phyloP scores from a whole-genome alignment of 2,329 filamentous ascomycete genomes.

The Aspergillus ochraceoroseus region DNA sequence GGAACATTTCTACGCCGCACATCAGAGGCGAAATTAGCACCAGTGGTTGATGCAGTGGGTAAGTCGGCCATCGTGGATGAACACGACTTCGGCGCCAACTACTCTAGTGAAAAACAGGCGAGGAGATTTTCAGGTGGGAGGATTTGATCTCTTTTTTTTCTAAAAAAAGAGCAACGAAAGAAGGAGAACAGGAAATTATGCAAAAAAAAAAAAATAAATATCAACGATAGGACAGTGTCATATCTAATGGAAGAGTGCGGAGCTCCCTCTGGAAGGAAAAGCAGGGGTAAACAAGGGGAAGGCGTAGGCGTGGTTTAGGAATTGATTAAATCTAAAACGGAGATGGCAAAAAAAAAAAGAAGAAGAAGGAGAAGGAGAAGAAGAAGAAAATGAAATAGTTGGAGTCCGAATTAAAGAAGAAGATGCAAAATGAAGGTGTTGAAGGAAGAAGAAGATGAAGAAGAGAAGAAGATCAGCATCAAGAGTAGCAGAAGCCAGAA shows the following conservation, averaged over 20 bases:
- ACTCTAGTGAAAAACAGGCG: neutral
- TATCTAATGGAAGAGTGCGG: slow-evolving; percentile 13
- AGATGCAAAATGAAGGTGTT: neutral
- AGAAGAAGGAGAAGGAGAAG: neutral
- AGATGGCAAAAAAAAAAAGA: neutral
- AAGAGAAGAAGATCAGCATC: slow-evolving; percentile 8
- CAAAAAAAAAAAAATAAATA: slow-evolving; percentile 9
- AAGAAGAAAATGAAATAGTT: slow-evolving; percentile 9
- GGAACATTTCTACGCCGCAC: slow-evolving; percentile 43
- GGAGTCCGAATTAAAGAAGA: slow-evolving; percentile 6
- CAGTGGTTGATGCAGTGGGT: slow-evolving; percentile 34
- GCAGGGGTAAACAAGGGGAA: neutral
- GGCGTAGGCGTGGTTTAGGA: neutral
- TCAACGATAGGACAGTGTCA: slow-evolving; percentile 12
- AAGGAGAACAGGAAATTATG: slow-evolving; percentile 12
- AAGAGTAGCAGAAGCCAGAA: slow-evolving; percentile 3
- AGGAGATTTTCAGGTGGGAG: slow-evolving; percentile 11
- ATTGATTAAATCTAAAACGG: neutral
- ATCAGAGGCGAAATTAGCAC: slow-evolving; percentile 33
- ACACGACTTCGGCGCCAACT: neutral
- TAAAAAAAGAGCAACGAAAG: slow-evolving; percentile 14
- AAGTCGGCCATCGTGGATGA: slow-evolving; percentile 30
- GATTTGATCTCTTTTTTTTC: too few species aligned
- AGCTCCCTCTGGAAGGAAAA: slow-evolving; percentile 10
- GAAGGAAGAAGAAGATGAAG: slow-evolving; percentile 2